Evolutionary conservation across 2,329 filamentous ascomycete species (phyloP).

Genomic region (Aspergillus ibericus): DNA sequence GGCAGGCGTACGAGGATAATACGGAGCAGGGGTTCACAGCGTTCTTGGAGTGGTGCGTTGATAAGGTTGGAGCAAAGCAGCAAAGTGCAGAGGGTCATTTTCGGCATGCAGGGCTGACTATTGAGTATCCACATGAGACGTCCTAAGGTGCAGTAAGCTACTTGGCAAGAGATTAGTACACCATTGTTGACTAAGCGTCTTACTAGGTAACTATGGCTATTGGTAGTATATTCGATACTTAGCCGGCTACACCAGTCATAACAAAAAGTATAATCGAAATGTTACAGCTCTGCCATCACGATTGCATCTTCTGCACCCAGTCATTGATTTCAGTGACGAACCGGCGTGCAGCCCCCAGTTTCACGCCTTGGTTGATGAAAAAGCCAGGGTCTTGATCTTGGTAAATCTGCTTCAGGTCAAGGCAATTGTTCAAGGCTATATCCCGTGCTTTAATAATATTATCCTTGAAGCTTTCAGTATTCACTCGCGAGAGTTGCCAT

Average conservation of each 20-base stretch:
- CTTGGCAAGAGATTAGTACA: no score
- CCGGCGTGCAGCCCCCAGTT: slow-evolving; percentile 10
- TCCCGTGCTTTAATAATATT: slow-evolving; percentile 20
- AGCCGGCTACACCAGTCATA: no score
- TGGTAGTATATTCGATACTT: no score
- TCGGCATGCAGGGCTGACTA: slow-evolving; percentile 5
- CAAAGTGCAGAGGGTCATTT: slow-evolving; percentile 10
- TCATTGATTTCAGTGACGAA: slow-evolving; percentile 10
- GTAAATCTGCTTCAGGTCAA: slow-evolving; percentile 17
- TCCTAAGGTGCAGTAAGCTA: no score
- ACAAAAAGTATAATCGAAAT: background rate
- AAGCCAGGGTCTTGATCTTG: slow-evolving; percentile 15
- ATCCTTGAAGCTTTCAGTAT: slow-evolving; percentile 10
- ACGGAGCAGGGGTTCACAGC: slow-evolving; percentile 5
- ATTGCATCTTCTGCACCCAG: slow-evolving; percentile 4
- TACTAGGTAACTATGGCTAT: no score
- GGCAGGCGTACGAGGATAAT: background rate
- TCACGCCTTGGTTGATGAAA: slow-evolving; percentile 17
- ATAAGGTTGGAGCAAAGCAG: slow-evolving; percentile 3
- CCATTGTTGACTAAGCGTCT: no score
- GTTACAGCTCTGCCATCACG: no score
- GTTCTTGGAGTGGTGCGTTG: slow-evolving; percentile 7
- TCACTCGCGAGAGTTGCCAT: slow-evolving; percentile 17
- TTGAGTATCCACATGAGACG: background rate
- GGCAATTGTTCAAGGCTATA: slow-evolving; percentile 13